phyloP scores from a whole-genome alignment of 371 early-diverging fungal genomes.

The Saksenaea oblongispora region DNA sequence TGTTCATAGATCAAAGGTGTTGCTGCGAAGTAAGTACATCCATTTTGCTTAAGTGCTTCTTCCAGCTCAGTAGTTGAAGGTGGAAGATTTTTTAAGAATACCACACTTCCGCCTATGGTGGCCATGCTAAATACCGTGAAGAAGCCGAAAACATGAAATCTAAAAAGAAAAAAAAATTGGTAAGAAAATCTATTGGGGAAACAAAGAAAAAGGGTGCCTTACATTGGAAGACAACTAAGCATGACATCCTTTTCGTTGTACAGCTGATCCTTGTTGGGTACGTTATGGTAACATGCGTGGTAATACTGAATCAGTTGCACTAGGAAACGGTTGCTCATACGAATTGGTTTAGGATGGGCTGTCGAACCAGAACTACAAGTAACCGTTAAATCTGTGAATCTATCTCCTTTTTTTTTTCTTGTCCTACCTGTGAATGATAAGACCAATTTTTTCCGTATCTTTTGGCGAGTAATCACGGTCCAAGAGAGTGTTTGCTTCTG shows the following conservation, averaged over 20 bases:
- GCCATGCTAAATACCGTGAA: background rate
- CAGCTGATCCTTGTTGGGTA: background rate
- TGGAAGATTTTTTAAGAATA: conserved; percentile 7
- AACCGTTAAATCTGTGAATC: background rate
- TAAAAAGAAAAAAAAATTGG: background rate
- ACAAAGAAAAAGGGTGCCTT: background rate
- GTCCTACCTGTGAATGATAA: conserved; percentile 19
- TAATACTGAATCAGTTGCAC: conserved; percentile 1
- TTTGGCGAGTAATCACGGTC: background rate
- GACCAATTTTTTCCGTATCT: conserved; percentile 14
- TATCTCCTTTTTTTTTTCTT: background rate
- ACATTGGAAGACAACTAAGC: conserved; percentile 1
- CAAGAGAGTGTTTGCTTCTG: background rate
- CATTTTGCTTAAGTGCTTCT: background rate
- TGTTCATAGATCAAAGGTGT: conserved; percentile 10
- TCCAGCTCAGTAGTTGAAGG: conserved; percentile 2
- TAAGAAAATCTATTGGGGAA: background rate
- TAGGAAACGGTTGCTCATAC: conserved; percentile 26
- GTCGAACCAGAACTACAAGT: conserved; percentile 29
- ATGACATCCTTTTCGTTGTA: background rate
- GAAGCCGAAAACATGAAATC: conserved; percentile 20
- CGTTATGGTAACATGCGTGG: background rate
- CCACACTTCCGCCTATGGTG: conserved; percentile 4
- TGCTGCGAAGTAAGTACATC: background rate
- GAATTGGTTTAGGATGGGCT: conserved; percentile 29